These are phyloP conservation scores for Paecilomyces niveus DNA, from an alignment of 2,329 filamentous ascomycete genomes.

Conservation along the genomic window DNA sequence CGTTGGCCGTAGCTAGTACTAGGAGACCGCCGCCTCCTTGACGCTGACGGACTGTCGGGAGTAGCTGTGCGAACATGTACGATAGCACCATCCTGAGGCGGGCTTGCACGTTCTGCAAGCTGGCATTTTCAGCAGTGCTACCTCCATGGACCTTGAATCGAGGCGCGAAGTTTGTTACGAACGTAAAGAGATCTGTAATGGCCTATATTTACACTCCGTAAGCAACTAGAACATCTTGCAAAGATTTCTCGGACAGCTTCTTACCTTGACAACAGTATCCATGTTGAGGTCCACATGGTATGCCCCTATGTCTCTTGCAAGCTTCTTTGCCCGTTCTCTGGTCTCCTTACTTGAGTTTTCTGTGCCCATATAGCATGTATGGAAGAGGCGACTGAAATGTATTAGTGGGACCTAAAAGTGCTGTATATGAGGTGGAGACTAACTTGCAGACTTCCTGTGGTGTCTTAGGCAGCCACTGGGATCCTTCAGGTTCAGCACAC, in stretches of 20 bases:
- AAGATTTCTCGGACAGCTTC: not conserved
- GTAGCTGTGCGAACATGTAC: conserved; percentile 58
- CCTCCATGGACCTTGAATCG: conserved; percentile 61
- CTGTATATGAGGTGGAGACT: not conserved
- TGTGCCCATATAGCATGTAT: conserved; percentile 66
- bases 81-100: conserved; percentile 58
- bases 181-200: conserved; percentile 52
- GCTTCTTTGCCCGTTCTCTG: conserved; percentile 55
- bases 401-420: not conserved
- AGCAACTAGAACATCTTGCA: not conserved
- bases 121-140: conserved; percentile 53
- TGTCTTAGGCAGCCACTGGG: conserved; percentile 46
- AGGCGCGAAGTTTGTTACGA: conserved; percentile 54
- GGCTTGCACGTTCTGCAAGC: conserved; percentile 63
- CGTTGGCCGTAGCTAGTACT: conserved; percentile 62
- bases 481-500: conserved; percentile 40
- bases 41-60: conserved; percentile 52
- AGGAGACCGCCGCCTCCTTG: conserved; percentile 54
- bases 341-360: conserved; percentile 61
- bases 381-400: conserved; percentile 43
- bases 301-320: conserved; percentile 56
- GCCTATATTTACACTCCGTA: not conserved
- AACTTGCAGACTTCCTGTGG: conserved; percentile 53
- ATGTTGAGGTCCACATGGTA: conserved; percentile 71
- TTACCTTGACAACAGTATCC: conserved; percentile 56